Evolutionary conservation across 2,329 filamentous ascomycete species (phyloP).

Genomic region (Microdochium paspali): DNA sequence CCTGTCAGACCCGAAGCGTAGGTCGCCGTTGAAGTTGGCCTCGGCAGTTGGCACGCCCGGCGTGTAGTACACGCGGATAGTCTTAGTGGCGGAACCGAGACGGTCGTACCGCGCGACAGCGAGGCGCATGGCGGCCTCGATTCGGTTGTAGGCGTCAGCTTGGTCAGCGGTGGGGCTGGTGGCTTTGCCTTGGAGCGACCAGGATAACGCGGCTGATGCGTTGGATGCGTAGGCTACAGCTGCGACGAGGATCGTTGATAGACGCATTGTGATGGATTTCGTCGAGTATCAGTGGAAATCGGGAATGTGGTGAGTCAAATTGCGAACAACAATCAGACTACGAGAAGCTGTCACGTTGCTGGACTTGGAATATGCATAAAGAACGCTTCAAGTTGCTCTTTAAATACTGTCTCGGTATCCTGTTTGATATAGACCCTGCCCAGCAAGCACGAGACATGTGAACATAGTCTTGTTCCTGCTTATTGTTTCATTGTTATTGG

Average conservation of each 20-base stretch:
- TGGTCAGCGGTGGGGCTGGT: conserved; percentile 31
- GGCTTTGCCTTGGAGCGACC: conserved; percentile 23
- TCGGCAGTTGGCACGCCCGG: conserved; percentile 35
- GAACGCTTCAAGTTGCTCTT: too few relatives aligned
- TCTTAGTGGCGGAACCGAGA: conserved; percentile 24
- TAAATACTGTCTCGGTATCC: too few relatives aligned
- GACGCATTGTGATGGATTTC: conserved; percentile 21
- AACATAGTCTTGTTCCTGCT: too few relatives aligned
- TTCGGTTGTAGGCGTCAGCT: conserved; percentile 30
- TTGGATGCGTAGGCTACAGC: conserved; percentile 18
- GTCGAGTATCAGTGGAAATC: background rate
- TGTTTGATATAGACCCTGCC: too few relatives aligned
- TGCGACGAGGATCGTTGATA: conserved; percentile 16
- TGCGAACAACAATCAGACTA: too few relatives aligned
- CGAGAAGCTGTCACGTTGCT: too few relatives aligned
- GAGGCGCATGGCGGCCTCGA: conserved; percentile 28
- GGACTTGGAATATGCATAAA: too few relatives aligned
- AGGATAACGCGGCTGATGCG: conserved; percentile 27
- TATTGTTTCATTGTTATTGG: too few relatives aligned
- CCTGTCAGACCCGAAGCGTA: conserved; percentile 35
- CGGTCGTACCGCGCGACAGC: conserved; percentile 30
- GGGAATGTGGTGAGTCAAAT: too few relatives aligned
- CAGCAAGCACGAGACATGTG: too few relatives aligned
- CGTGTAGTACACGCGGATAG: conserved; percentile 27
- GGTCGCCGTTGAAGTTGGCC: conserved; percentile 32